Percentiles rank a stretch among this genome's conserved stretches.
Evolutionary conservation across 495 filamentous ascomycete genomes (phyloP).

Genomic region (Aspergillus sclerotioniger): DNA sequence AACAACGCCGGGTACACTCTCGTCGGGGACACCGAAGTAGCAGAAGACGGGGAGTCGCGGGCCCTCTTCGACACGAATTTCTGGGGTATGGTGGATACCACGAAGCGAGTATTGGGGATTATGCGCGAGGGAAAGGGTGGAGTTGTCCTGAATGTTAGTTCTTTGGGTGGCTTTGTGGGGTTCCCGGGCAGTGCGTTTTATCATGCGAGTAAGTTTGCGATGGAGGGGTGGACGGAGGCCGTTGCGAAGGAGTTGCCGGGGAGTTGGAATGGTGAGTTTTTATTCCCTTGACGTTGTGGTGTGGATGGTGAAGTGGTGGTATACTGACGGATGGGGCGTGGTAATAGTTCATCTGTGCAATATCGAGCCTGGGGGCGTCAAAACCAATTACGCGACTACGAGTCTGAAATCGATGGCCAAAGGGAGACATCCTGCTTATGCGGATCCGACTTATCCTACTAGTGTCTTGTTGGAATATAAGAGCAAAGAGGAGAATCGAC

Average conservation of each 20-base stretch:
- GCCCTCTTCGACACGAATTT: conserved; percentile 49
- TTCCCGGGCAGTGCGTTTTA: conserved; percentile 46
- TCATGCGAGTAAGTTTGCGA: conserved; percentile 48
- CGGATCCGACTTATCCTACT: background rate
- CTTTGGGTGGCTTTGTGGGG: conserved; percentile 43
- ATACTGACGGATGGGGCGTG: background rate
- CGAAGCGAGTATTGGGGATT: conserved; percentile 38
- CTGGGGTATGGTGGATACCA: conserved; percentile 49
- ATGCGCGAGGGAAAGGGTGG: conserved; percentile 47
- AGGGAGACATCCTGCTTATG: conserved; percentile 6
- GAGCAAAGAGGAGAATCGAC: background rate
- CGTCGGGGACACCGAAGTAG: conserved; percentile 42
- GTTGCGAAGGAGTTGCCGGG: conserved; percentile 42
- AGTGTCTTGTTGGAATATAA: background rate
- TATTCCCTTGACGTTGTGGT: background rate
- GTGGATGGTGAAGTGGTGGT: background rate
- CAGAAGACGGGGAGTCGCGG: conserved; percentile 32
- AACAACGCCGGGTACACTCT: conserved; percentile 56
- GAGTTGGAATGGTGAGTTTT: conserved; percentile 42
- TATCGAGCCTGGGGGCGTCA: conserved; percentile 51
- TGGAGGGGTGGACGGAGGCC: conserved; percentile 54
- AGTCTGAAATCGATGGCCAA: background rate
- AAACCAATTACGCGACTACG: conserved; percentile 39
- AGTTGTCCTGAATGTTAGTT: conserved; percentile 48
- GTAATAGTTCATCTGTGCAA: conserved; percentile 45